A percentile compares a stretch with the other conserved stretches of the same genome.
phyloP scores from a whole-genome alignment of 2,329 filamentous ascomycete species.

The Lachnellula occidentalis region DNA sequence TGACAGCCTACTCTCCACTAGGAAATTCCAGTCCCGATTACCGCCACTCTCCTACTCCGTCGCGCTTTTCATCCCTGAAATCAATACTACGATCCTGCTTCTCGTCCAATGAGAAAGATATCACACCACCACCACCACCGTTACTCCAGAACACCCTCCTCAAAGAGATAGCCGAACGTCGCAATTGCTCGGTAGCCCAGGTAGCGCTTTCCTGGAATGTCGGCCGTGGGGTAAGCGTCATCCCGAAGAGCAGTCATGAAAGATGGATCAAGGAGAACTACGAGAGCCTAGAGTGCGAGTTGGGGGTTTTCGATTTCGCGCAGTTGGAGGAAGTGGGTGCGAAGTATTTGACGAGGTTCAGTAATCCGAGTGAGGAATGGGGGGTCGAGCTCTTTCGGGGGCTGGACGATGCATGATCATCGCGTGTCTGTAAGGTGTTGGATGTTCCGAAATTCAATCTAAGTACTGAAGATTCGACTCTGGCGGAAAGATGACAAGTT shows the following conservation, averaged over 20 bases:
- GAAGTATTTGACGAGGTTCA: conserved; percentile 28
- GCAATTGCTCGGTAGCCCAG: conserved; percentile 39
- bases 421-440: no score
- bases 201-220: conserved; percentile 44
- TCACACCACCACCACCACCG: neutral
- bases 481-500: no score
- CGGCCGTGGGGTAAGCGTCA: conserved; percentile 41
- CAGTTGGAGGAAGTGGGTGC: conserved; percentile 27
- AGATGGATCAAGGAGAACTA: conserved; percentile 41
- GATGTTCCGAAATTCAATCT: no score
- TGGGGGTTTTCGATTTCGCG: conserved; percentile 35
- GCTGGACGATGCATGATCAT: conserved; percentile 4
- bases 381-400: conserved; percentile 24
- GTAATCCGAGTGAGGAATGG: conserved; percentile 34
- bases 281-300: conserved; percentile 42
- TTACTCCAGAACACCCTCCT: conserved; percentile 40
- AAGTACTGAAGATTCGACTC: no score
- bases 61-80: neutral
- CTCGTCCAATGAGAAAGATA: conserved; percentile 10
- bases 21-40: conserved; percentile 45
- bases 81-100: neutral
- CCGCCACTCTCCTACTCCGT: conserved; percentile 14
- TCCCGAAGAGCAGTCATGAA: conserved; percentile 44
- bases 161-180: conserved; percentile 34
- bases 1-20: conserved; percentile 33